Percentiles rank a stretch among this genome's conserved stretches.
phyloP scores from a whole-genome alignment of 768 basidiomycete species.

The Aureoboletus auriporus region DNA sequence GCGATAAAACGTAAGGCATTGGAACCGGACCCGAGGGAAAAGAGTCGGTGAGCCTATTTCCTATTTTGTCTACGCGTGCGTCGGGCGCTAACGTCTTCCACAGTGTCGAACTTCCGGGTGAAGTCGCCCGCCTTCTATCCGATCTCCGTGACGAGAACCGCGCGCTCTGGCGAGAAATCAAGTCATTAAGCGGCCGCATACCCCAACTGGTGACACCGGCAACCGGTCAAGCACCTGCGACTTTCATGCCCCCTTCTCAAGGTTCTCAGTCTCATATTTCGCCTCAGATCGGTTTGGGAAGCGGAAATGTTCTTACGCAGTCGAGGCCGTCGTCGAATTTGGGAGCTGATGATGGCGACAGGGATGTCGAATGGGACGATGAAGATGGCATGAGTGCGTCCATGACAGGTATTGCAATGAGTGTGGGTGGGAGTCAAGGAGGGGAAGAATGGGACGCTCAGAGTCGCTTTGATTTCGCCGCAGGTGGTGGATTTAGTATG shows the following conservation, averaged over 20 bases:
- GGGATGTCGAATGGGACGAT: constrained; percentile 28
- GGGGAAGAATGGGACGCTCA: constrained; percentile 26
- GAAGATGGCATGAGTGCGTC: constrained; percentile 19
- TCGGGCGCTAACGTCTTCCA: constrained; percentile 6
- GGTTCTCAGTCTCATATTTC: constrained; percentile 8
- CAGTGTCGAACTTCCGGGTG: constrained; percentile 77
- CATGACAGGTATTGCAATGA: constrained; percentile 12
- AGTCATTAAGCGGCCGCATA: constrained; percentile 17
- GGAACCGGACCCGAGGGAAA: constrained; percentile 65
- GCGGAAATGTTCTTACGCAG: constrained; percentile 17
- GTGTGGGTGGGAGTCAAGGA: constrained; percentile 10
- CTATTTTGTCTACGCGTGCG: neutral
- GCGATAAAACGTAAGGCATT: constrained; percentile 85
- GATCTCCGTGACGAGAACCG: constrained; percentile 73
- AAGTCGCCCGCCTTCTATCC: constrained; percentile 51
- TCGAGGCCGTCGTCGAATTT: constrained; percentile 28
- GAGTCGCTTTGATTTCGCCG: constrained; percentile 10
- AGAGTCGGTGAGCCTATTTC: constrained; percentile 20
- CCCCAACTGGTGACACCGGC: constrained; percentile 12
- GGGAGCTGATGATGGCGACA: constrained; percentile 22
- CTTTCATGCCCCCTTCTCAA: constrained; percentile 5
- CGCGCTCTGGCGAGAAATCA: constrained; percentile 44
- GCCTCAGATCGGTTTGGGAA: constrained; percentile 7
- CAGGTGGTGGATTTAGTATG: constrained; percentile 9
- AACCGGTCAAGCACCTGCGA: neutral